Base-by-base conservation (phyloP, 345 rosid genomes). In the Eucalyptus polyanthemos region DNA sequence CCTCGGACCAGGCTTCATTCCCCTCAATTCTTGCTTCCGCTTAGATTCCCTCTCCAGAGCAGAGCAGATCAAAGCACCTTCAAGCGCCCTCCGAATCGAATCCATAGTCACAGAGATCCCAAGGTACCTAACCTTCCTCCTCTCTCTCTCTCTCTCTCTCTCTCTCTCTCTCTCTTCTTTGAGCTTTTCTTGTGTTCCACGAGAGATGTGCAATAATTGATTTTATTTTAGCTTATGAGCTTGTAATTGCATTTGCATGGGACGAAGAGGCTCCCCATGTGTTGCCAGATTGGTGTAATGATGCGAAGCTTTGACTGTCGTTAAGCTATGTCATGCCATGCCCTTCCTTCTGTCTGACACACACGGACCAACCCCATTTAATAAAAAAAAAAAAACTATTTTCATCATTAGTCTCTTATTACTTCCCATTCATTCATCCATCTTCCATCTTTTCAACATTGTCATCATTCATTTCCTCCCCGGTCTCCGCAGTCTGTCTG, bases 1-100 rank as follows among this genome's bases (percentile, higher is more conserved):
- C 93, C 93, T 94, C 95, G 97, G 98, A 96, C 98, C 97, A 96
- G 98, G 98, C 98, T 96, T 96, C 98, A 96, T 96, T 95, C 97
- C 98, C 97, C 97, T 93, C 92, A 94, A 93, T 86, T 27, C 69
- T 51, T 85, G 86, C 87, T 88, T 53, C 89, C 72, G 5, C 31
- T 25, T 87, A 12, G 45, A 22, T 87, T 31, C 37, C 54, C 42
- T 17, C 87, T 53, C 42, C 15, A n/a, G 58, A 53, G 40, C 56
- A 45, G 58, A 50, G 37, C 87, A 50, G 37, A 76, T 9, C 56
- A n/a, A 25, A 29, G 87, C 81, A 72, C 81, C 25, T 37, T 34
- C 81, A 25, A 29, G 5, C 47, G 15, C 25, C 85, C 47, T 6
- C 24, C 24, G 85, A 22, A 76, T 11, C 29, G 47, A 76, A 76